Base-by-base conservation (phyloP, 176 grass and related monocot species). In the Pharus latifolius region DNA sequence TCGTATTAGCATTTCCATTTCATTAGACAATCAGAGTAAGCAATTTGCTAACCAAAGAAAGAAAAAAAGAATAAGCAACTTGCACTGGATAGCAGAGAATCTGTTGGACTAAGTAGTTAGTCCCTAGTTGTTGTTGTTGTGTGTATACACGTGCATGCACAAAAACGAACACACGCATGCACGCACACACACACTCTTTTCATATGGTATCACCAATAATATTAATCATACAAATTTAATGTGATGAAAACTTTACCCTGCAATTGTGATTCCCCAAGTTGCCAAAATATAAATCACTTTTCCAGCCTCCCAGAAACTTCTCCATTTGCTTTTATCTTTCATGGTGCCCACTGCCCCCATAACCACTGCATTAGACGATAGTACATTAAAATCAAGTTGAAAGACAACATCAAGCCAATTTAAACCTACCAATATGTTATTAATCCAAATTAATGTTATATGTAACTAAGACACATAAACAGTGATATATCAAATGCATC, bases 241-340 rank as follows among this genome's bases (percentile, higher is more conserved):
- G 50, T 27, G 14, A 28, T 37, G 40, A 78, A 28, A 62, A 50
- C 10, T 70, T 85, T 81, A 98, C 94, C 94, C 94, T 18, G 73
- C 84, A 33, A 98, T 75, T 72, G 89, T 85, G 59, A 98, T 81
- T 29, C 94, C 94, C 94, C 89, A 98, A 3, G 94, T 81, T 63
- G 87, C 60, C 66, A 93, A 51, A 30, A 91, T 85, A 72, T 93
- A 98, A 64, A 92, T 85, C 31, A 93, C 33, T 76, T 93, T 87
- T 69, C 81, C 94, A 78, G 94, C 89, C 84, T 98, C 94, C 94
- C 89, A 98, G 28, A 98, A 73, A 79, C 77, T 79, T 73, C 63
- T 91, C 94, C 89, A 93, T 48, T 87, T 93, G 40, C 67, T 80
- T 17, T 52, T 72, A 74, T 82, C 78, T 65, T 85, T 88, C 60